Evolutionary conservation across 257 asterid genomes (phyloP).

Genomic region (Nicotiana noctiflora): DNA sequence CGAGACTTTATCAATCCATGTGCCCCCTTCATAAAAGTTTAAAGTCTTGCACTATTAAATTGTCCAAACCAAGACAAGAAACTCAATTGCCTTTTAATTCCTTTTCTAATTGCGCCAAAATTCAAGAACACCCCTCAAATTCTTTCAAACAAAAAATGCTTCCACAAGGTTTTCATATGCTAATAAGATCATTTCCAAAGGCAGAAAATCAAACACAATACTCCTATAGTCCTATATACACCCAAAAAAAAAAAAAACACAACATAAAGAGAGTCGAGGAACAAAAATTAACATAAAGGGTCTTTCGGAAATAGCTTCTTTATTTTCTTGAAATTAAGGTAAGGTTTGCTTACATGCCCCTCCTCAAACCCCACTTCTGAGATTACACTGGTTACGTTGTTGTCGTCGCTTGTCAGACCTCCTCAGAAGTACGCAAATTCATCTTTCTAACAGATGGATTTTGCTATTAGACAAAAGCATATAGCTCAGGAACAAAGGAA

Average conservation of each 20-base stretch:
- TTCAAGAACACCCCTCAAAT: not conserved
- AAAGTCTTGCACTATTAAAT: not conserved
- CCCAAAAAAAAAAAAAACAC: not conserved
- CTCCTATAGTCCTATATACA: not conserved
- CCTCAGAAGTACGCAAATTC: not conserved
- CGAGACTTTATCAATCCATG: too few species aligned
- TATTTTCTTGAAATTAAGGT: too few species aligned
- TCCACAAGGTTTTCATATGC: not conserved
- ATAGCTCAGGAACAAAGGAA: conserved; percentile 57
- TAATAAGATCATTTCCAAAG: not conserved
- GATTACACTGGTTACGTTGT: too few species aligned
- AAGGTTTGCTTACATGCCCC: too few species aligned
- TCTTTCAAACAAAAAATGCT: not conserved
- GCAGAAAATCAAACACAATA: not conserved
- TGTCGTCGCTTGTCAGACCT: not conserved
- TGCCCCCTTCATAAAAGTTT: too few species aligned
- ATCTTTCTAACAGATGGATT: not conserved
- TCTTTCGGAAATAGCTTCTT: too few species aligned
- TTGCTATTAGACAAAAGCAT: conserved; percentile 21
- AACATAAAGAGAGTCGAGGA: not conserved
- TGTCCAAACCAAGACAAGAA: not conserved
- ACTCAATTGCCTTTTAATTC: not conserved
- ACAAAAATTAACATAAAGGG: not conserved
- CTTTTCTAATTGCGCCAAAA: not conserved
- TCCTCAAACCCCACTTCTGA: accelerated